Conservation (phyloP, 163 green algal species). For the Prototheca cutis region DNA sequence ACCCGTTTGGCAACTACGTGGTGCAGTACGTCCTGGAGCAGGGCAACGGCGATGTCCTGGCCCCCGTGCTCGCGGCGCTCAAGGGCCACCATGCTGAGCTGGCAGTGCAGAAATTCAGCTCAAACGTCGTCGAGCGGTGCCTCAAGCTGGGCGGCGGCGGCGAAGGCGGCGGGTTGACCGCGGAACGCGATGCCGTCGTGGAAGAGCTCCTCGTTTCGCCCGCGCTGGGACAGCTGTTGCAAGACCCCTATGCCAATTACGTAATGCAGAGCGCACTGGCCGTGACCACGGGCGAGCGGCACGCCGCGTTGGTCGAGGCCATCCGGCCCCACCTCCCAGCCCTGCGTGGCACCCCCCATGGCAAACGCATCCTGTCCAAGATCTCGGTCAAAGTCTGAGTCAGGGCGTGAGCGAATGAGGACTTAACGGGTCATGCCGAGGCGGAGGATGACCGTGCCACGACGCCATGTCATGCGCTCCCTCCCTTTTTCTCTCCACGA, state of each 20-base stretch:
- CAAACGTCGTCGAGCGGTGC: conserved; percentile 98
- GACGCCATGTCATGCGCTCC: too few relatives aligned
- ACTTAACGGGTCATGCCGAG: too few relatives aligned
- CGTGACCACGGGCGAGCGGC: conserved; percentile 36
- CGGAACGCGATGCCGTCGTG: conserved; percentile 67
- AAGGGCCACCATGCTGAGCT: conserved; percentile 75
- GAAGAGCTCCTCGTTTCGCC: conserved; percentile 70
- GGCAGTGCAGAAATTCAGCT: conserved; percentile 91
- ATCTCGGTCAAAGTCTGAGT: conserved; percentile 50
- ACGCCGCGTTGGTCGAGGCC: conserved; percentile 69
- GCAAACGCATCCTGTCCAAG: conserved; percentile 94
- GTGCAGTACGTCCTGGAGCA: conserved; percentile 95
- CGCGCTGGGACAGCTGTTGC: conserved; percentile 57
- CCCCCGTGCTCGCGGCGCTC: conserved; percentile 66
- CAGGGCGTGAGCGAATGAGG: too few relatives aligned
- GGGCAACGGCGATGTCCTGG: conserved; percentile 56
- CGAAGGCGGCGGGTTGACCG: conserved; percentile 30
- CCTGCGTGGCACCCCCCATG: conserved; percentile 83
- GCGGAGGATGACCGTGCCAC: too few relatives aligned
- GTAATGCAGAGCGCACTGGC: conserved; percentile 86
- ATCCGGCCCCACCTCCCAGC: conserved; percentile 81
- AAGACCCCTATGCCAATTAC: conserved; percentile 95
- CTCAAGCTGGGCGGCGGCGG: conserved; percentile 75
- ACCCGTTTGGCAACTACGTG: conserved; percentile 97
- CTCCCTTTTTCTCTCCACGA: too few relatives aligned